Base-by-base conservation (phyloP, 2,329 filamentous ascomycete genomes). In the Lomentospora prolificans region DNA sequence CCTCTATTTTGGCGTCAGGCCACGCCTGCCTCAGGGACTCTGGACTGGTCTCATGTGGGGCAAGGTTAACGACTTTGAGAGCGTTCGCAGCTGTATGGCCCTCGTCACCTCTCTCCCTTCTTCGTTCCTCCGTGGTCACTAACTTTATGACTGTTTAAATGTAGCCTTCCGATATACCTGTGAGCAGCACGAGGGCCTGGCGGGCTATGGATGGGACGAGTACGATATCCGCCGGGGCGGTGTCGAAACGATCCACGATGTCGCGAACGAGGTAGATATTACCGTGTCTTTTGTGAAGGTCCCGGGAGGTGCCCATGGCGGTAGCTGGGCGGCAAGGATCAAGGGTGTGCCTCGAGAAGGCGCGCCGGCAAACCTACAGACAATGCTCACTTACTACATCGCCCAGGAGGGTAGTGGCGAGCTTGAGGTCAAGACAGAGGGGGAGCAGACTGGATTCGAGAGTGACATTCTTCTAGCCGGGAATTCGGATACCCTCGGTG, bases 141-240 rank as follows among this genome's bases (percentile, higher is more conserved):
- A 31, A 27, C 17, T 22, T 22, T 28, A 24, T 41, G 8, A 58
- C 62, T n/a, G n/a, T n/a, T n/a, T n/a, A 55, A 61, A 50, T 30
- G 2, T 66, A 94, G 90, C 85, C 63, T 87, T 96, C 64, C 85
- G 94, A 61, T 90, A 96, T 69, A 96, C 94, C 0, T 99, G 94
- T 72, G 94, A 97, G 70, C 94, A 99, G 69, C 82, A 94, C 68
- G 90, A 95, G 68, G 87, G 87, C 61, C 95, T 99, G 80, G 87
- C 84, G 51, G 92, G 92, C 56, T 99, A 99, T 69, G 94, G 94
- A 59, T 99, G 94, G 94, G 91, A 97, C 64, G 89, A 95, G 68
- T 99, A 95, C 69, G 94, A 99, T 70, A 85, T 90, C 22, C 81
- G 94, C 57, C 86, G 79, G 57, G 94, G 94, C 59, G 94, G 94